These are phyloP conservation scores for Scutellaria galericulata DNA, from an alignment of 257 asterid genomes.

Conservation along the genomic window DNA sequence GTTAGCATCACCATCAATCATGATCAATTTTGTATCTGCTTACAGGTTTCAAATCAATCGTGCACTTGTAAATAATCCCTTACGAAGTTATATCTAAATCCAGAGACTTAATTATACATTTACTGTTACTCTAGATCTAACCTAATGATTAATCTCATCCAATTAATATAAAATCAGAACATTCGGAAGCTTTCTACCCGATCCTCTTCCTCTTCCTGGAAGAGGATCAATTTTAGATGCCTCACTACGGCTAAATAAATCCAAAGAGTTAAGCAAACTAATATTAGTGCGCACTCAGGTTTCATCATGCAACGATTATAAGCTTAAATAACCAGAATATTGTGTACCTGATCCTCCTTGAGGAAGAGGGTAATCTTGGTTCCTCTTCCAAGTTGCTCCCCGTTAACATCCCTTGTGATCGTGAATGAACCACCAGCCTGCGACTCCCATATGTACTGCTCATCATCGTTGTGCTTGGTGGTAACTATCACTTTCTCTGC, in stretches of 20 bases:
- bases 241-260: too few species aligned
- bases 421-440: conserved; percentile 61
- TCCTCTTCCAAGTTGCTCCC: conserved; percentile 58
- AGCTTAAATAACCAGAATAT: neutral
- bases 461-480: conserved; percentile 59
- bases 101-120: too few species aligned
- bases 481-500: conserved; percentile 52
- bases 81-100: too few species aligned
- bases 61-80: neutral
- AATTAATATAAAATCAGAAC: too few species aligned
- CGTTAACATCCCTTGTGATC: conserved; percentile 46
- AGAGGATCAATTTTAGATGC: too few species aligned
- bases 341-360: conserved; percentile 56
- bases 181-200: too few species aligned
- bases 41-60: too few species aligned
- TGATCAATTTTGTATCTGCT: neutral
- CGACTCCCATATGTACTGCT: conserved; percentile 56
- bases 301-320: neutral
- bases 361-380: conserved; percentile 58
- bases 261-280: too few species aligned
- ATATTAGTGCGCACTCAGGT: too few species aligned
- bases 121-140: too few species aligned
- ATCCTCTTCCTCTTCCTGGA: too few species aligned
- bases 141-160: too few species aligned
- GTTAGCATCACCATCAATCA: neutral